Base-by-base conservation (phyloP, 345 rosid species). In the Eutrema japonicum region DNA sequence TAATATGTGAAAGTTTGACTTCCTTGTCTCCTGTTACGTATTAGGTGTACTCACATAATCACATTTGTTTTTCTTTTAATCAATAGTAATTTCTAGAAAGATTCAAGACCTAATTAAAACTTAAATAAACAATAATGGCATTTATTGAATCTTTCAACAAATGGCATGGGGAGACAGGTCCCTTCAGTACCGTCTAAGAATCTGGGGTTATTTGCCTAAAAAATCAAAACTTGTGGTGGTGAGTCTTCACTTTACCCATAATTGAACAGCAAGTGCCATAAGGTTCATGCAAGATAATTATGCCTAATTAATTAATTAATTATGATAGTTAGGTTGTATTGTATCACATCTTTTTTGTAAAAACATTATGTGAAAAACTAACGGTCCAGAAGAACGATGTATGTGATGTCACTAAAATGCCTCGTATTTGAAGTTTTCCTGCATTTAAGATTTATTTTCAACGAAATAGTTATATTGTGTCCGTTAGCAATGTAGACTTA, bases 1-100 rank as follows among this genome's bases (percentile, higher is more conserved):
- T 59, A 11, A 35, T 68, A 50, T 50, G 74, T 60, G 42, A 75
- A 60, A 37, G 49, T 16, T 75, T 75, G 78, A 75, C 73, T 67
- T 67, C 40, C 43, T 45, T 75, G 69, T 60, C 69, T 36, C 58
- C 63, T 36, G 8, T 60, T 68, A 68, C 68, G 73, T 75, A 75
- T 75, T 75, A 75, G 78, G 78, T 75, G 52, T 51, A 60, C 55
- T 75, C 38, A 67, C 54, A 67, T 68, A 75, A 33, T 37, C 52
- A 67, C 68, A 60, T 51, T 50, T 16, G 10, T 58, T 48, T 22
- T 26, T 27, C 4, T 59, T 29, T 7, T 8, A 47, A 65, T 66
- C 4, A 10, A 10, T 41, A 22, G 26, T 22, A 67, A n/a, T 42
- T 74, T 50, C 42, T 51, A 52, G 62, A 75, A 75, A 75, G 41